Conservation (phyloP, 495 filamentous ascomycete genomes). For the Penicillium cosmopolitanum region DNA sequence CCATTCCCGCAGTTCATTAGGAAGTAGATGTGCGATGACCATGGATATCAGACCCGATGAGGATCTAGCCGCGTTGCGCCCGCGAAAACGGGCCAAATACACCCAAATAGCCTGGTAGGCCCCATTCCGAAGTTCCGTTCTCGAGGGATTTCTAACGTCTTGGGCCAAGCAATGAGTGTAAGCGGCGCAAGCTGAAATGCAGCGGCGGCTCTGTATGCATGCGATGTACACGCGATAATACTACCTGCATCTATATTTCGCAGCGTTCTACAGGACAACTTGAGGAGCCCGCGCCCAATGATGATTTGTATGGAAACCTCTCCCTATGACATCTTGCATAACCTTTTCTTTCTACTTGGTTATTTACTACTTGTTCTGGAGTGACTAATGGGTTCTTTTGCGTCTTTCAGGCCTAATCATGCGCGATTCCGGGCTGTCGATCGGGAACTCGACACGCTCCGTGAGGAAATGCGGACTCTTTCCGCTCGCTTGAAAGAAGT, state of each 20-base stretch:
- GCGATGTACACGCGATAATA: conserved; percentile 68
- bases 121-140: neutral
- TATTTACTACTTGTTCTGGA: neutral
- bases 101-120: neutral
- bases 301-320: conserved; percentile 24
- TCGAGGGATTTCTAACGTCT: neutral
- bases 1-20: neutral
- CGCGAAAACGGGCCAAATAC: conserved; percentile 10
- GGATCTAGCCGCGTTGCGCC: neutral
- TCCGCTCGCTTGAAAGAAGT: conserved; percentile 39
- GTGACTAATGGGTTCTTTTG: neutral
- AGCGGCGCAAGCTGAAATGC: conserved; percentile 89
- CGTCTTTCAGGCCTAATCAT: conserved; percentile 18
- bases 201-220: conserved; percentile 79
- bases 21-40: neutral
- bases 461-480: conserved; percentile 38
- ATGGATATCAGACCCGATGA: neutral
- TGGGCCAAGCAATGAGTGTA: conserved; percentile 72
- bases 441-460: conserved; percentile 33
- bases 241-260: conserved; percentile 66
- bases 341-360: neutral
- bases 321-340: neutral
- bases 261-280: conserved; percentile 9
- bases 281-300: conserved; percentile 16
- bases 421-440: conserved; percentile 33